Base-by-base conservation (phyloP, 305 asterid genomes). In the Lippia alba region DNA sequence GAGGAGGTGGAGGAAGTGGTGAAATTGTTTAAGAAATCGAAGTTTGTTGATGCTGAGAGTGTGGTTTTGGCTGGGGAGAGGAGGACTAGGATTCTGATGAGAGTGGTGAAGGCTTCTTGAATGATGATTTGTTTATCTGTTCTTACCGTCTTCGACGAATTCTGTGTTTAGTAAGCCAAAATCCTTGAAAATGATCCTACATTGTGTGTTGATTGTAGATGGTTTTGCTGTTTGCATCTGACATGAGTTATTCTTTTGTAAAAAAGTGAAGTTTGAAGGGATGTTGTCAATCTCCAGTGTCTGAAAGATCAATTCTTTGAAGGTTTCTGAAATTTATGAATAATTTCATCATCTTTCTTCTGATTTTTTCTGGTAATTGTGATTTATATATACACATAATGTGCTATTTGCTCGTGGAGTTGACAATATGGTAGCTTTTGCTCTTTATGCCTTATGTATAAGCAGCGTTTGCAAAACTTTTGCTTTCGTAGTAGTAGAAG, bases 61-160 rank as follows among this genome's bases (percentile, higher is more conserved):
- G 89, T 87, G 75, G 79, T 81, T 55, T 67, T 86, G 72, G 90
- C 83, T 1, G 97, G 92, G 65, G 94, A 89, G 71, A 72, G 50
- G 59, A 85, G 84, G 85, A 91, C 96, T 0, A 74, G 80, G 75
- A 84, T 94, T 62, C 77, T 91, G 16, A 70, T 89, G 92, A 78
- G 70, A 75, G 88, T 91, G 34, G 61, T 60, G 67, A 74, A 74
- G 40, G 33, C 70, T 8, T 54, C 61, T 39, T 76, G 61, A 74
- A 63, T 16, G 63, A 16, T 30, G 0, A 34, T 69, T 56, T 44
- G 64, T 34, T 57, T 75, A 15, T 18, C 2, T 65, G n/a, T 45
- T 41, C 33, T 49, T 8, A 18, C 2, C 14, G 5, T 49, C 8
- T 49, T 2, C 16, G n/a, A 15, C n/a, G 18, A 5, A n/a, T 15